Evolutionary conservation across 208 protist species (phyloP), one percentile per base, ranked within the genome.

Genomic region (Phytomonas serpens): DNA sequence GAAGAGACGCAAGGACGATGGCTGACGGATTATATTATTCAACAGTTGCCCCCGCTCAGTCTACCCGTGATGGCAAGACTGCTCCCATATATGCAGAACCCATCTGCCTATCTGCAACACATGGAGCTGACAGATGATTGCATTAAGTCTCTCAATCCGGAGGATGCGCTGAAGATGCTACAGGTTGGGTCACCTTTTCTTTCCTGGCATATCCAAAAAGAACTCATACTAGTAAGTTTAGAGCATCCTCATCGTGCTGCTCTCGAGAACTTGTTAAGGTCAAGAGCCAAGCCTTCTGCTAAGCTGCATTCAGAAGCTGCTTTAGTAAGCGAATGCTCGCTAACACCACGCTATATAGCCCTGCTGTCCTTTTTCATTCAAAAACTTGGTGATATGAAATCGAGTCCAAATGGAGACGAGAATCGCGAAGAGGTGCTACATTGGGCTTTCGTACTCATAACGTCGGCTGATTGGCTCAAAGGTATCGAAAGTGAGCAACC

Each of bases 21-120:
- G 19, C 40, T 78, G n/a, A 72, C 73, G 1, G 72, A 78, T 52
- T 37, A 40, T 19, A 74, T 80, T n/a, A 47, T 80, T 27, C 61
- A 63, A 33, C 40, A 47, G n/a, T 31, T 71, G 27, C 23, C 37
- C 16, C 57, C 72, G 0, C 68, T 76, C 33, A 61, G 33, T 37
- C 14, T 75, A 31, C 9, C 61, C 34, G 57, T 69, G 34, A 51
- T 75, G 36, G 42, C 32, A 61, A 38, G 66, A 11, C 27, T 57
- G 10, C 11, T 57, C 27, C 47, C 47, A 27, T 57, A 57, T 19
- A 57, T 19, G 27, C 47, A 57, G 6, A 57, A 57, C 19, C 47
- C 47, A 9, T 27, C 19, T 57, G 47, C 47, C 13, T 57, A 57
- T 27, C 4, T 57, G 2, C 47, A 57, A 57, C 47, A 19, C 47